These are phyloP conservation scores for Chrysoporthe deuterocubensis DNA, from an alignment of 2,329 filamentous ascomycete species.

Conservation along the genomic window DNA sequence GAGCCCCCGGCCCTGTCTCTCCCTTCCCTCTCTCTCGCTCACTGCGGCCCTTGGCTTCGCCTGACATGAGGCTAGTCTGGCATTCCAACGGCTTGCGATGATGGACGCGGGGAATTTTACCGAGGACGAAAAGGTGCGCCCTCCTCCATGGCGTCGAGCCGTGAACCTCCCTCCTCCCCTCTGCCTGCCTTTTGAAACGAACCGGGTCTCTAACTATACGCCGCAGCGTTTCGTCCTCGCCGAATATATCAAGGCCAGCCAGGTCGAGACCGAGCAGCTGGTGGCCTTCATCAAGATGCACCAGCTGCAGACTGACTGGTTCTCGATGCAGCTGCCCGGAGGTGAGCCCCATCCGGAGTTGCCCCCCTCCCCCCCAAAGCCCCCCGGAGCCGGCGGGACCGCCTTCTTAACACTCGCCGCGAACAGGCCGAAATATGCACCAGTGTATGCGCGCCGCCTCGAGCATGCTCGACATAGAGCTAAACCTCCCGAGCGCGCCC, in stretches of 20 bases:
- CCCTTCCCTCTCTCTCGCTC: neutral
- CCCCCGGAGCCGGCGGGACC: neutral
- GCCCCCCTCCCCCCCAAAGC: neutral
- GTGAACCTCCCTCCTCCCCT: slow-evolving; percentile 15
- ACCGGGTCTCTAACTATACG: slow-evolving; percentile 9
- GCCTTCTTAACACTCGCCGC: slow-evolving; percentile 25
- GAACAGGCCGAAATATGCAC: slow-evolving; percentile 41
- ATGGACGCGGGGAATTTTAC: slow-evolving; percentile 50
- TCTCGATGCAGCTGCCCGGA: slow-evolving; percentile 41
- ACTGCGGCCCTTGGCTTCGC: slow-evolving; percentile 13
- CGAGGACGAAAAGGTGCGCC: slow-evolving; percentile 56
- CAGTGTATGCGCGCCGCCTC: slow-evolving; percentile 40
- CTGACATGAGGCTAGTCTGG: slow-evolving; percentile 26
- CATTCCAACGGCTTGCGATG: slow-evolving; percentile 30
- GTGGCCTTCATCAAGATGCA: slow-evolving; percentile 50
- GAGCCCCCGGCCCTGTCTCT: neutral
- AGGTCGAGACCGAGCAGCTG: slow-evolving; percentile 50
- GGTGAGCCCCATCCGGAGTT: slow-evolving; percentile 33
- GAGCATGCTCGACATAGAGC: slow-evolving; percentile 36
- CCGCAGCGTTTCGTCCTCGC: slow-evolving; percentile 60
- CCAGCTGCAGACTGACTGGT: slow-evolving; percentile 40
- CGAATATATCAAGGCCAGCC: slow-evolving; percentile 62
- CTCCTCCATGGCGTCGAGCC: slow-evolving; percentile 14
- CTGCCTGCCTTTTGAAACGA: neutral
- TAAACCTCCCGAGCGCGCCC: slow-evolving; percentile 34